Evolutionary conservation across 2,329 filamentous ascomycete species (phyloP).

Genomic region (Aspergillus floridensis): DNA sequence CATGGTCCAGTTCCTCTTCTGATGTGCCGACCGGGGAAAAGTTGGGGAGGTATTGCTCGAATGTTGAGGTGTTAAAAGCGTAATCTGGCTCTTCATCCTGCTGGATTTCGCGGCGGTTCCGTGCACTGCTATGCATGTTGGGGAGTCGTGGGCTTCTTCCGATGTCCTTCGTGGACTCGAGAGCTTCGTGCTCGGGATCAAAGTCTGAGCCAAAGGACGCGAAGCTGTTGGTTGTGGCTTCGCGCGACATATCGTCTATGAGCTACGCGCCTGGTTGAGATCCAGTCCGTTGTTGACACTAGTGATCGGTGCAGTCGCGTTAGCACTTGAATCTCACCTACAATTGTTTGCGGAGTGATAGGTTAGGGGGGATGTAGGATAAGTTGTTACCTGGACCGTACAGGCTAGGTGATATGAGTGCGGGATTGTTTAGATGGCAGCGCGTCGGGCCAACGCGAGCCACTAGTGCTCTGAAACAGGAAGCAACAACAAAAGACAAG

Average conservation of each 20-base stretch:
- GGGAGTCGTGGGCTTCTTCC: conserved; percentile 29
- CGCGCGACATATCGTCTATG: conserved; percentile 20
- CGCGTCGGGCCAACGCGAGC: conserved; percentile 16
- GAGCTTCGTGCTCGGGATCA: conserved; percentile 43
- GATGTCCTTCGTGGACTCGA: conserved; percentile 39
- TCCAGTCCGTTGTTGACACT: neutral
- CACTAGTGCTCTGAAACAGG: conserved; percentile 1
- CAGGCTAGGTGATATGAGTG: neutral
- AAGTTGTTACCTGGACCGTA: neutral
- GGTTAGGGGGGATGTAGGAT: neutral
- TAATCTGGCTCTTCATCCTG: conserved; percentile 42
- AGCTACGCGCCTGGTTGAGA: conserved; percentile 7
- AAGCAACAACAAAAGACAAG: conserved; percentile 1
- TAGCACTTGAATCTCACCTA: neutral
- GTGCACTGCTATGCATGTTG: conserved; percentile 21
- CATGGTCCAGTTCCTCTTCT: conserved; percentile 38
- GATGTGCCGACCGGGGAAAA: conserved; percentile 46
- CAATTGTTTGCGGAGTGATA: neutral
- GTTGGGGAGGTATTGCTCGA: conserved; percentile 48
- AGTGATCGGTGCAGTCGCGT: neutral
- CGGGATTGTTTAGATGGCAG: conserved; percentile 11
- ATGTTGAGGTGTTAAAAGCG: conserved; percentile 47
- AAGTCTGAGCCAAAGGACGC: conserved; percentile 39
- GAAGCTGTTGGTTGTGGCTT: conserved; percentile 28
- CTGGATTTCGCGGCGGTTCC: conserved; percentile 13